A percentile compares a stretch with the other conserved stretches of the same genome.
phyloP scores from a whole-genome alignment of 768 basidiomycete species.

The Hygrophorus russula region DNA sequence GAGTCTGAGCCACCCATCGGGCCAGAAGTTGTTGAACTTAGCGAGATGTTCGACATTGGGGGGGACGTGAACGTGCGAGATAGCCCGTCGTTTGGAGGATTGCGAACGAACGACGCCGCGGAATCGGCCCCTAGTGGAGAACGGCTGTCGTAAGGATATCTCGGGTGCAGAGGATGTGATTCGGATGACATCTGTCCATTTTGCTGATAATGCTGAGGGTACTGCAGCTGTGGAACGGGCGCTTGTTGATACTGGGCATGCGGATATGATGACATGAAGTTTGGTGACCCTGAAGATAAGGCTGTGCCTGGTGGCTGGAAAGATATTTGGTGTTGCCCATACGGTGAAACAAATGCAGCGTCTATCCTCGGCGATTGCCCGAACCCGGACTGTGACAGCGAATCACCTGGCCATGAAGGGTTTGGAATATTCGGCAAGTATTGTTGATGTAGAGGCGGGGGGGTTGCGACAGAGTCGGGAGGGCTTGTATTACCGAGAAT shows the following conservation, averaged over 20 bases:
- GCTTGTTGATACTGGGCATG: conserved; percentile 18
- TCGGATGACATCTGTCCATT: conserved; percentile 15
- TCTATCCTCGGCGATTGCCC: conserved; percentile 13
- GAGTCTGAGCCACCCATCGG: conserved; percentile 25
- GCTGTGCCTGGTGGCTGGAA: conserved; percentile 24
- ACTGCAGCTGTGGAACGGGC: conserved; percentile 28
- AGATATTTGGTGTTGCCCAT: conserved; percentile 24
- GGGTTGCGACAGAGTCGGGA: conserved; percentile 26
- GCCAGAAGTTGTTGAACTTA: conserved; percentile 26
- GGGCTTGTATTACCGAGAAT: conserved; percentile 77
- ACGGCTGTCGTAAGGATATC: conserved; percentile 33
- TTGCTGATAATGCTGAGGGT: conserved; percentile 17
- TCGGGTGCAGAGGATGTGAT: conserved; percentile 39
- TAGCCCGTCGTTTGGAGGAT: conserved; percentile 15
- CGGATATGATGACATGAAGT: conserved; percentile 36
- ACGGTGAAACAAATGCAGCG: conserved; percentile 18
- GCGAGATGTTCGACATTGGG: conserved; percentile 18
- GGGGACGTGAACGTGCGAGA: conserved; percentile 15
- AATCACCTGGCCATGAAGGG: conserved; percentile 33
- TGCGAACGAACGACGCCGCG: conserved; percentile 25
- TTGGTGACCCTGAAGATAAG: conserved; percentile 24
- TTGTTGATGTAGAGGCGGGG: conserved; percentile 29
- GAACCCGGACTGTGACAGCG: conserved; percentile 11
- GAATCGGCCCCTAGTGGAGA: conserved; percentile 14
- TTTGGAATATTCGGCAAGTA: conserved; percentile 21